Evolutionary conservation across 805 yeast genomes (phyloP), one percentile per base, ranked within the genome.

Genomic region (Myxozyma lipomycoides): DNA sequence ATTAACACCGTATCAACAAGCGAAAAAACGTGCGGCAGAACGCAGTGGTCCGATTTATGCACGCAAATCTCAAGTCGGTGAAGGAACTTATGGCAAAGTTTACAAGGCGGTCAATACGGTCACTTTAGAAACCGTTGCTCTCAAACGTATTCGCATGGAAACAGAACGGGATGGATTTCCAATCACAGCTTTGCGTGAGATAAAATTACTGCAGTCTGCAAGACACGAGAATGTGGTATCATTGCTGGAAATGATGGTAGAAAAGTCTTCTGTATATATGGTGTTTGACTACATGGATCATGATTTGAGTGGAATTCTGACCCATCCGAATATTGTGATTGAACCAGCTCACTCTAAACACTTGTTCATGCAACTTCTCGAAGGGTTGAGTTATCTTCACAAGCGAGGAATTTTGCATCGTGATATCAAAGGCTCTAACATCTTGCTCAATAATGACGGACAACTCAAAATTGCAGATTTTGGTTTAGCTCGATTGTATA

Each of bases 41-140:
- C 50, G 43, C 3, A 25, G 30, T 4, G 59, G 58, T 1, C 46
- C 57, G 12, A 36, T 78, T 1, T 88, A 84, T 66, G 83, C 83
- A 57, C 73, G 90, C 48, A 79, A 86, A 1, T 76, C 79, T 37
- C 98, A 93, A 64, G 98, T 93, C 3, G 98, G 98, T n/a, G 98
- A 93, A 69, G 98, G 98, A 7, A 93, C 98, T 0, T 93, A 93
- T 67, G 98, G 98, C 18, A 89, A 87, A 65, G 99, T 93, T 19
- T 89, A 85, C 71, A 88, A 89, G 64, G 96, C 96, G 0, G 74
- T 73, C 43, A 89, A 93, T 65, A 69, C 70, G 15, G 71, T 78
- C 3, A 86, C 96, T 0, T 75, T 78, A 1, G 81, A 78, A 51
- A 70, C 77, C 58, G 93, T 89, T n/a, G 98, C 98, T 1, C 72